Evolutionary conservation across 768 basidiomycete species (phyloP).

Genomic region (Udeniomyces megalosporus): DNA sequence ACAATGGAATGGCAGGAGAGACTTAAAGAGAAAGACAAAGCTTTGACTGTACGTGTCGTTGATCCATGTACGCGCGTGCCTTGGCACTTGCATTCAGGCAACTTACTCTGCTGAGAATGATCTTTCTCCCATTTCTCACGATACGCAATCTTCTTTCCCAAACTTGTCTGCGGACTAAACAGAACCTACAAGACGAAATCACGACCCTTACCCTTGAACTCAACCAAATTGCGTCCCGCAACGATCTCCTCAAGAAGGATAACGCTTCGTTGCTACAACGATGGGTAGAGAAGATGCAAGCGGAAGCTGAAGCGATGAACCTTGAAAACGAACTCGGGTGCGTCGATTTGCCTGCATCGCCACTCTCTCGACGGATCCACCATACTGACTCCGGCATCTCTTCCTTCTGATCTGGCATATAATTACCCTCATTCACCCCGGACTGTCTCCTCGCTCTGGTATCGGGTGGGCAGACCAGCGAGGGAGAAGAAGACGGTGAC

Average conservation of each 20-base stretch:
- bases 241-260: slow-evolving; percentile 70
- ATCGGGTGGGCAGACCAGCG: too few relatives aligned
- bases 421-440: background rate
- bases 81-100: too few relatives aligned
- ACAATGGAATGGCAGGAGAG: slow-evolving; percentile 49
- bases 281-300: slow-evolving; percentile 90
- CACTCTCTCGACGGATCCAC: too few relatives aligned
- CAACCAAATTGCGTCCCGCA: slow-evolving; percentile 71
- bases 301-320: slow-evolving; percentile 88
- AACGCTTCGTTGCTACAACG: slow-evolving; percentile 89
- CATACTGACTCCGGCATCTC: too few relatives aligned
- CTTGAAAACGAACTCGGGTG: background rate
- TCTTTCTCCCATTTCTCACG: background rate
- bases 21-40: slow-evolving; percentile 57
- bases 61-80: too few relatives aligned
- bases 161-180: slow-evolving; percentile 2
- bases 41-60: slow-evolving; percentile 59
- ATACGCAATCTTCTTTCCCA: background rate
- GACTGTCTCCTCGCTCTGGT: background rate
- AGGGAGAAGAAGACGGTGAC: too few relatives aligned
- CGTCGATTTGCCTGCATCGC: background rate
- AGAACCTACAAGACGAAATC: slow-evolving; percentile 93
- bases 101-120: background rate
- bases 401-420: too few relatives aligned
- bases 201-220: slow-evolving; percentile 81